Conservation (phyloP, 768 basidiomycete species). For the Termitomyces bulborhizus region DNA sequence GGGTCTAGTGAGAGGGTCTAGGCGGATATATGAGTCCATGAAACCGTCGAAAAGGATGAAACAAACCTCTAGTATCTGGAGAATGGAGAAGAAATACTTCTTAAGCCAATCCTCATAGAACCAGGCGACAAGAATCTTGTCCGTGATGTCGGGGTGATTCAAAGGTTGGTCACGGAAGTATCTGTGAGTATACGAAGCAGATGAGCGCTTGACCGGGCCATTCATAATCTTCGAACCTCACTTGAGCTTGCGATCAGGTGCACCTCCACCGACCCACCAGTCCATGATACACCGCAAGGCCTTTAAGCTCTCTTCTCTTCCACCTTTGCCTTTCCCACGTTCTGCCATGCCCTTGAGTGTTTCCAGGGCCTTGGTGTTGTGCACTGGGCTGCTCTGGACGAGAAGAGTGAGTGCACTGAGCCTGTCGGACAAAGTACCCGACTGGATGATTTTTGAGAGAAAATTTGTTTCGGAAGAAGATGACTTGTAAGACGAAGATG, state of each 20-base stretch:
- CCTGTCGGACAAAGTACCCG: slow-evolving; percentile 88
- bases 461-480: slow-evolving; percentile 77
- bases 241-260: slow-evolving; percentile 81
- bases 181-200: slow-evolving; percentile 33
- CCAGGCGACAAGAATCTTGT: slow-evolving; percentile 73
- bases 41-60: neutral
- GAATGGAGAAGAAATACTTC: slow-evolving; percentile 89
- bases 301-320: slow-evolving; percentile 88
- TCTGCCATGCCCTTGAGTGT: slow-evolving; percentile 72
- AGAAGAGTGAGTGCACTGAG: slow-evolving; percentile 87
- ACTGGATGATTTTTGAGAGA: slow-evolving; percentile 76
- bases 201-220: neutral
- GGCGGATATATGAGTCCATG: neutral
- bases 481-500: slow-evolving; percentile 45
- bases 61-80: slow-evolving; percentile 78
- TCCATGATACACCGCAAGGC: slow-evolving; percentile 89
- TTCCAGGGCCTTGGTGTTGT: slow-evolving; percentile 79
- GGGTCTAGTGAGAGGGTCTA: slow-evolving; percentile 81
- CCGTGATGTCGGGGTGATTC: slow-evolving; percentile 53
- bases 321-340: slow-evolving; percentile 74
- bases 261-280: slow-evolving; percentile 98
- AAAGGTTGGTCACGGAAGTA: slow-evolving; percentile 90
- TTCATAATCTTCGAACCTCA: slow-evolving; percentile 27
- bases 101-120: slow-evolving; percentile 98
- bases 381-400: slow-evolving; percentile 82